phyloP scores from a whole-genome alignment of 306 rosid species.

The Cyamopsis tetragonoloba region DNA sequence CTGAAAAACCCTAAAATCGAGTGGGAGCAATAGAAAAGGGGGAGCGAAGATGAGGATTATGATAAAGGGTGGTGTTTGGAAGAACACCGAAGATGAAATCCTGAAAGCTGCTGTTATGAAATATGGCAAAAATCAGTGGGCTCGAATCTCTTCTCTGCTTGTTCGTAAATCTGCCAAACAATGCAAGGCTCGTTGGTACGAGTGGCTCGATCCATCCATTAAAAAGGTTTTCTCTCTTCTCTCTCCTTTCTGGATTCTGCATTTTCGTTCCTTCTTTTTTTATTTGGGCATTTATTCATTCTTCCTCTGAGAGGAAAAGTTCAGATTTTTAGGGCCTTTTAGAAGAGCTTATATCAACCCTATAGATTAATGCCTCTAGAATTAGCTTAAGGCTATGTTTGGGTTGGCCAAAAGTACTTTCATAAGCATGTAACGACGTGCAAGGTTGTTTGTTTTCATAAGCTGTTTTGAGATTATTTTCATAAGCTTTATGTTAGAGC shows the following conservation, averaged over 20 bases:
- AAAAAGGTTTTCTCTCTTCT: conserved; percentile 46
- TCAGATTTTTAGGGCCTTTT: too few relatives aligned
- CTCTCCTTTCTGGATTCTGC: not conserved
- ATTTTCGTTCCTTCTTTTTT: not conserved
- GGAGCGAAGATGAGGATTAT: conserved; percentile 86
- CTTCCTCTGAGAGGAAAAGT: too few relatives aligned
- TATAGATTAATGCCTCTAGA: too few relatives aligned
- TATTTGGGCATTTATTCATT: not conserved
- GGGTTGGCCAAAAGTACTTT: too few relatives aligned
- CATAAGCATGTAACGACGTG: too few relatives aligned
- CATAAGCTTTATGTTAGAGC: too few relatives aligned
- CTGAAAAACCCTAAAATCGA: not conserved
- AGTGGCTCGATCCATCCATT: conserved; percentile 95
- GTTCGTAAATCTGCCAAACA: conserved; percentile 96
- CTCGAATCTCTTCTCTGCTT: conserved; percentile 87
- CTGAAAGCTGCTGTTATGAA: conserved; percentile 97
- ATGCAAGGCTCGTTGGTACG: conserved; percentile 97
- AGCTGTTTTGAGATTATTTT: too few relatives aligned
- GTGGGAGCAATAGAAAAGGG: not conserved
- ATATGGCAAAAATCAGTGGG: conserved; percentile 95
- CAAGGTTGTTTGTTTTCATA: too few relatives aligned
- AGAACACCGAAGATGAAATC: conserved; percentile 97
- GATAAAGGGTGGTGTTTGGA: conserved; percentile 97
- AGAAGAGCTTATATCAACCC: too few relatives aligned
- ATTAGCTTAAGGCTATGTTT: too few relatives aligned